phyloP scores from a whole-genome alignment of 2,329 filamentous ascomycete genomes.

The Cladosporium austrohemisphaericum region DNA sequence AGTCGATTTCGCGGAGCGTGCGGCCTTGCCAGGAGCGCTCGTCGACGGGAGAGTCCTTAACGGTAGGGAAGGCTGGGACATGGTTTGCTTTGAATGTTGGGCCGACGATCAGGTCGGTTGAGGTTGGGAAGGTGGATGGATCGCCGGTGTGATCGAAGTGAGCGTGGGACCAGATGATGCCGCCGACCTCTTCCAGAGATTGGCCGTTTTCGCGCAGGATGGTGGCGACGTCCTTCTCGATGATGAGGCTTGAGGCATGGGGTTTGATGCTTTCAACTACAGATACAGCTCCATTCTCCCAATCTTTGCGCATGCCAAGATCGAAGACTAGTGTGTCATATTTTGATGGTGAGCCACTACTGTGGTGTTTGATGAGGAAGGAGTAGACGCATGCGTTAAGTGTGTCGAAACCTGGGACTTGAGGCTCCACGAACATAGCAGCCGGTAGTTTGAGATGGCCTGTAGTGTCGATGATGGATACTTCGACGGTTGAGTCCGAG shows the following conservation, averaged over 20 bases:
- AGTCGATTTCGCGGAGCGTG: slow-evolving; percentile 33
- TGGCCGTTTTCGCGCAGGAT: slow-evolving; percentile 35
- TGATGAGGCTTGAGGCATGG: slow-evolving; percentile 28
- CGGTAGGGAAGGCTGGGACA: slow-evolving; percentile 41
- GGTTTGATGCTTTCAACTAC: slow-evolving; percentile 27
- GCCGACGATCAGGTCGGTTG: slow-evolving; percentile 44
- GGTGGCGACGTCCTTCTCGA: slow-evolving; percentile 39
- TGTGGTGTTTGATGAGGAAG: slow-evolving; percentile 46
- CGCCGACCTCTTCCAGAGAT: slow-evolving; percentile 26
- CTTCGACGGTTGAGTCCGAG: slow-evolving; percentile 27
- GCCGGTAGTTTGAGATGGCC: slow-evolving; percentile 18
- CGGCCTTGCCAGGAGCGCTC: slow-evolving; percentile 39
- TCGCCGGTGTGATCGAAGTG: slow-evolving; percentile 34
- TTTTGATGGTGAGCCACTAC: slow-evolving; percentile 26
- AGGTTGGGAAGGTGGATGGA: slow-evolving; percentile 38
- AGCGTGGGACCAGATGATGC: slow-evolving; percentile 24
- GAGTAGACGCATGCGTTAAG: slow-evolving; percentile 38
- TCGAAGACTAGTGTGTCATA: slow-evolving; percentile 41
- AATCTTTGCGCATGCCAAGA: slow-evolving; percentile 44
- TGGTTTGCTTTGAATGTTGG: slow-evolving; percentile 41
- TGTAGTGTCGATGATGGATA: slow-evolving; percentile 32
- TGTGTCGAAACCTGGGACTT: slow-evolving; percentile 34
- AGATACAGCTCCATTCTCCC: slow-evolving; percentile 33
- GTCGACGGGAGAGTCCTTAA: slow-evolving; percentile 33
- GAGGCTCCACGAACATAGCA: slow-evolving; percentile 30